These are phyloP conservation scores for Casuarina equisetifolia DNA, from an alignment of 306 rosid genomes.

Conservation along the genomic window DNA sequence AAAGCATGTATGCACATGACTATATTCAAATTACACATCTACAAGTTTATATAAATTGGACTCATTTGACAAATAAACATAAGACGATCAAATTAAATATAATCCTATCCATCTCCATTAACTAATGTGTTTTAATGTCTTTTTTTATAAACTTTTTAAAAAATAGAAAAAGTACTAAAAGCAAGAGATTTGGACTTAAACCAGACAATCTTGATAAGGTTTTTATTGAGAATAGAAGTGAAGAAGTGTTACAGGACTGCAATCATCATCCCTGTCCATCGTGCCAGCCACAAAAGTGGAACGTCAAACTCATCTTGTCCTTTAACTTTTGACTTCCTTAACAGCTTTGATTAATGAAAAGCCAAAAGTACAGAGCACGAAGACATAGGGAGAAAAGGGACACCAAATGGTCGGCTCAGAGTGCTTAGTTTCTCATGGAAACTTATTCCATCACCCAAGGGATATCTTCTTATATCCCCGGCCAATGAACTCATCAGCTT, in stretches of 20 bases:
- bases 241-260: neutral
- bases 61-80: no score
- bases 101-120: no score
- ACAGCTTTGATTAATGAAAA: neutral
- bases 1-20: no score
- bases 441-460: neutral
- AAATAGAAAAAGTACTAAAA: no score
- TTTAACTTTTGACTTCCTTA: neutral
- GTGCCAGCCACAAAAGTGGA: neutral
- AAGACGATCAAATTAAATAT: no score
- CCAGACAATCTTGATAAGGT: neutral
- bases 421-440: neutral
- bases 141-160: no score
- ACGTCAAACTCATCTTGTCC: neutral
- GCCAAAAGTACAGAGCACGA: neutral
- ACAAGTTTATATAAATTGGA: no score
- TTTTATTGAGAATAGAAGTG: neutral
- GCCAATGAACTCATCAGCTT: neutral
- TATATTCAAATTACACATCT: no score
- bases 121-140: no score
- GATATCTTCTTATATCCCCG: neutral
- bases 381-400: neutral
- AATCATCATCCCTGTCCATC: neutral
- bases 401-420: constrained; percentile 19
- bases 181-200: no score